Evolutionary conservation across 1,284 basidiomycete genomes (phyloP), one percentile per base, ranked within the genome.

Genomic region (Coniophora puteana): DNA sequence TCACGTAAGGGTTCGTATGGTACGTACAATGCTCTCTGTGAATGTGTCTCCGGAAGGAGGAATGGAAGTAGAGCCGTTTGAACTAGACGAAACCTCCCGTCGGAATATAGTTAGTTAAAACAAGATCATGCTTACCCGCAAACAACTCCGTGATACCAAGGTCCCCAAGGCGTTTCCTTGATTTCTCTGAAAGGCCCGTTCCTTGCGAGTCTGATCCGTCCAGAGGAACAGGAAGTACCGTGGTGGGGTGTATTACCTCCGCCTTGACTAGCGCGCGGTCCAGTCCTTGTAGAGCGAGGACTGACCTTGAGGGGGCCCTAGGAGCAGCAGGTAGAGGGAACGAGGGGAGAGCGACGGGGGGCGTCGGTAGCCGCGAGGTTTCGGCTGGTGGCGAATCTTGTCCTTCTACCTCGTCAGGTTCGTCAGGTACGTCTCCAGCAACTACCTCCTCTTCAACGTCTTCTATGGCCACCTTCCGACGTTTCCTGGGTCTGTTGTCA

Each of bases 51-150:
- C 5, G 65, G 59, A 14, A 93, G 72, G 4, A 96, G 68, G 50
- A 89, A 80, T 1, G 92, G 91, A 1, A 95, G 67, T 7, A 93
- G 74, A 12, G 75, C 74, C 1, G 88, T 90, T 68, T 95, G 93
- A 8, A 95, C 91, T 88, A 55, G 45, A 52, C 25, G 23, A 46
- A 43, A 41, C 21, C 32, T n/a, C n/a, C n/a, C n/a, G n/a, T 51
- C 31, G 44, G 38, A 22, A n/a, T n/a, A 36, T 41, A n/a, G 29
- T 22, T 39, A 14, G 10, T 24, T 34, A 25, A n/a, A 35, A 36
- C 30, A 22, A 33, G 32, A 31, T 25, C 35, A 30, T 41, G 65
- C 78, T 50, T 54, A 92, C 92, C 90, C 42, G 93, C 90, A 63
- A 96, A 95, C 44, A 94, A 69, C 44, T 92, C 83, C 4, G 69